Conservation (phyloP, 352 stramenopile genomes). For the Thalassiosira ordinaria region DNA sequence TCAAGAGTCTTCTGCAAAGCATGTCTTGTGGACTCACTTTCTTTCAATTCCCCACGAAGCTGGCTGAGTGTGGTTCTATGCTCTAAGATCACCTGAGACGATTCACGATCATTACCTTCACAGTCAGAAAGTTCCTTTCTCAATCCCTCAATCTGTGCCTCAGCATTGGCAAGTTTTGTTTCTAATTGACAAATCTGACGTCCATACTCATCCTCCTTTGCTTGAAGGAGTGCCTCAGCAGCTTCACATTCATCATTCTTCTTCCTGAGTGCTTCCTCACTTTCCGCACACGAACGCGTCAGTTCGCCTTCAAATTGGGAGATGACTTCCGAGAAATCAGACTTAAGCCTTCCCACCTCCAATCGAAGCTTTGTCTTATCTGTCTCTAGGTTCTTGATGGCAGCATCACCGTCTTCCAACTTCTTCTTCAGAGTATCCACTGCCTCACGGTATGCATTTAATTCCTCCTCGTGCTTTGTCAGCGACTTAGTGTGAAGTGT, state of each 20-base stretch:
- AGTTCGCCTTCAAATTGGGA: constrained; percentile 37
- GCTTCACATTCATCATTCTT: constrained; percentile 20
- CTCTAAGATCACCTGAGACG: neutral
- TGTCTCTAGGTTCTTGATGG: neutral
- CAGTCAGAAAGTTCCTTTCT: constrained; percentile 26
- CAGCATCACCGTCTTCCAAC: constrained; percentile 3
- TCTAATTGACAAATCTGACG: too few relatives aligned
- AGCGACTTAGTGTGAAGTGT: constrained; percentile 26
- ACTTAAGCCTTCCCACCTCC: constrained; percentile 28
- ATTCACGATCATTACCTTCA: constrained; percentile 21
- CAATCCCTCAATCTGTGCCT: constrained; percentile 3
- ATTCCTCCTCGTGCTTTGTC: constrained; percentile 14
- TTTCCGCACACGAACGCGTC: constrained; percentile 18
- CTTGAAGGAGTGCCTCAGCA: neutral
- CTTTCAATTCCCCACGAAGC: too few relatives aligned
- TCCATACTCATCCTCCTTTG: constrained; percentile 24
- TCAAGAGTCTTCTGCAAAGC: too few relatives aligned
- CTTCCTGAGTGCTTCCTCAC: constrained; percentile 29
- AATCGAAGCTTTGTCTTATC: constrained; percentile 18
- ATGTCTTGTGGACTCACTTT: too few relatives aligned
- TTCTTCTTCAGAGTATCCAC: constrained; percentile 26
- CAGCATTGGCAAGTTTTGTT: neutral
- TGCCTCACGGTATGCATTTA: constrained; percentile 19
- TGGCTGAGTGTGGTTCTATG: too few relatives aligned
- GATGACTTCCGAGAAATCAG: constrained; percentile 33